These are phyloP conservation scores for Luvunga scandens DNA, from an alignment of 345 rosid species.

Conservation along the genomic window DNA sequence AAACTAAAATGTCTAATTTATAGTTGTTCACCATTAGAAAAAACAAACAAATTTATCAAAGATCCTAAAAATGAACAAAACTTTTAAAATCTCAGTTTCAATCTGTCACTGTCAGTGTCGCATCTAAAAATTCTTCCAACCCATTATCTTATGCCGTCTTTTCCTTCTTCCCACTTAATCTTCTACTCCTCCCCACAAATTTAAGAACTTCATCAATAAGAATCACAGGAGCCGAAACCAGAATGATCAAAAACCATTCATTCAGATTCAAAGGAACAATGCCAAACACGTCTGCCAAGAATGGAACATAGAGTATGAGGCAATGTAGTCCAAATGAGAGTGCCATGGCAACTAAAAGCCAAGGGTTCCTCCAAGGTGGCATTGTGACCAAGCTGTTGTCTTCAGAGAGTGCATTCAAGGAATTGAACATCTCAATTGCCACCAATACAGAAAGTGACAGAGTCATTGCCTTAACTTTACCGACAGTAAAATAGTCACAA, in stretches of 20 bases:
- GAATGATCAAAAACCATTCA: conserved; percentile 76
- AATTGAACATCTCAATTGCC: conserved; percentile 90
- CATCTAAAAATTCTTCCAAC: neutral
- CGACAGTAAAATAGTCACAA: conserved; percentile 80
- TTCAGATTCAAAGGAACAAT: conserved; percentile 69
- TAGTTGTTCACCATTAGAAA: neutral
- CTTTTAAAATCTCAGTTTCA: neutral
- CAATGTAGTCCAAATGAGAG: conserved; percentile 82
- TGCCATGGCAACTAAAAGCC: conserved; percentile 87
- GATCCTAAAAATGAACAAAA: conserved; percentile 9
- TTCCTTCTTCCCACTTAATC: conserved; percentile 34
- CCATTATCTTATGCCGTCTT: conserved; percentile 35
- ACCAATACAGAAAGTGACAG: conserved; percentile 85
- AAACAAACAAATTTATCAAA: conserved; percentile 15
- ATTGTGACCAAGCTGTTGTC: conserved; percentile 69
- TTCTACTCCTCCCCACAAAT: conserved; percentile 49
- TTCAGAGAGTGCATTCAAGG: conserved; percentile 87
- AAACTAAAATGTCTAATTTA: neutral
- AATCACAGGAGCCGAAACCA: conserved; percentile 80
- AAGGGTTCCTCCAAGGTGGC: conserved; percentile 95
- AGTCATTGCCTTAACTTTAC: conserved; percentile 87
- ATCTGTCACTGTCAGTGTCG: neutral
- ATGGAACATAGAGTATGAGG: conserved; percentile 78
- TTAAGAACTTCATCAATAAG: conserved; percentile 80
- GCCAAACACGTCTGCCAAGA: conserved; percentile 73